phyloP scores from a whole-genome alignment of 169 alveolate species.

The Plasmodium gallinaceum region DNA sequence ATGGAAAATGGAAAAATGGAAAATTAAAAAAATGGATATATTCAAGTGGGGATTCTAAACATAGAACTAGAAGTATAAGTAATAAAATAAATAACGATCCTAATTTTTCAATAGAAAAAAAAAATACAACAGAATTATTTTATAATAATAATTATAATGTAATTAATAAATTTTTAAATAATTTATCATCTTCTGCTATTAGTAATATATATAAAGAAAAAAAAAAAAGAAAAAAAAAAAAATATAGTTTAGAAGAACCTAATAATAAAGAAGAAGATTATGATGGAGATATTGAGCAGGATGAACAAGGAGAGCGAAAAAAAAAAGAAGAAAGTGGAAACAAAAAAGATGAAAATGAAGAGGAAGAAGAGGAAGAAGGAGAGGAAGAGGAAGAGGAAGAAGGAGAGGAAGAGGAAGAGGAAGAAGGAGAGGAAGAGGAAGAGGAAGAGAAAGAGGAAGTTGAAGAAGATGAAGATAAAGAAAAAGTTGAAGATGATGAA shows the following conservation, averaged over 20 bases:
- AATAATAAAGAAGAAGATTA: background rate
- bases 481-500: background rate
- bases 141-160: constrained; percentile 5
- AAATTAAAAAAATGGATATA: constrained; percentile 46
- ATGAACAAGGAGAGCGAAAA: background rate
- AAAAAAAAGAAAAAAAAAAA: background rate
- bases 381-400: background rate
- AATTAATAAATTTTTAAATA: constrained; percentile 12
- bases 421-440: background rate
- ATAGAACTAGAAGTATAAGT: background rate
- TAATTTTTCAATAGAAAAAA: background rate
- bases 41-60: constrained; percentile 7
- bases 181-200: constrained; percentile 21
- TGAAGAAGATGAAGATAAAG: background rate
- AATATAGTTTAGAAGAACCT: background rate
- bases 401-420: background rate
- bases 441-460: background rate
- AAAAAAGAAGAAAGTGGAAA: background rate
- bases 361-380: background rate
- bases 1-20: constrained; percentile 72
- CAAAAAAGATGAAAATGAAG: background rate
- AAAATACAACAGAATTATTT: background rate
- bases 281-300: background rate
- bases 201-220: constrained; percentile 4
- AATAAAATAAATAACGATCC: constrained; percentile 1